A percentile compares a stretch with the other conserved stretches of the same genome.
These are phyloP conservation scores for Polytrichum commune DNA, from an alignment of 225 moss, liverwort and hornwort species.

Conservation along the genomic window DNA sequence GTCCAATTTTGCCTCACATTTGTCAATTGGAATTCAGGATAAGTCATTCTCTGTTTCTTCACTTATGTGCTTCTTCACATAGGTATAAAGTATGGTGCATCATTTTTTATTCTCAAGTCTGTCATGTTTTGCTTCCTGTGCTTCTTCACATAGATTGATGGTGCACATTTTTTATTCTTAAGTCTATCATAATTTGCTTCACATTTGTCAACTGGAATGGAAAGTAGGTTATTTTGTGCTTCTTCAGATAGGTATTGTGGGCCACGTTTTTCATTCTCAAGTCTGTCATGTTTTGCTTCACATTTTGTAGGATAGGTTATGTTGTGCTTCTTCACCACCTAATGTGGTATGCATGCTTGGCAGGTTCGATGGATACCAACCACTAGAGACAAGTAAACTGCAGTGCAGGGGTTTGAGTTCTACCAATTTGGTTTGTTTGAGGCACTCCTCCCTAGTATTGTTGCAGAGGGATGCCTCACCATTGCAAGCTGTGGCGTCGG, in stretches of 20 bases:
- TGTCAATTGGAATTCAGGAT: neutral
- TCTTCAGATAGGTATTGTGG: neutral
- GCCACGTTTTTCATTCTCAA: neutral
- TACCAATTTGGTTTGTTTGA: slow-evolving; percentile 19
- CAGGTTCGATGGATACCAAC: slow-evolving; percentile 40
- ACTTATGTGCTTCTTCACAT: neutral
- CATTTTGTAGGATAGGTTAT: neutral
- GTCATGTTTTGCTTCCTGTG: neutral
- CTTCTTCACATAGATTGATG: neutral
- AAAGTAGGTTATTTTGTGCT: neutral
- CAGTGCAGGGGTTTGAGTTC: slow-evolving; percentile 11
- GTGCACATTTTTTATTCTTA: no score
- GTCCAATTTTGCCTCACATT: neutral
- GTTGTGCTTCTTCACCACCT: neutral
- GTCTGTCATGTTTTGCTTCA: neutral
- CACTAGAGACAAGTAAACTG: slow-evolving; percentile 17
- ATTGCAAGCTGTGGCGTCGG: slow-evolving; percentile 26
- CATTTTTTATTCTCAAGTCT: neutral
- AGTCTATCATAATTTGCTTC: no score
- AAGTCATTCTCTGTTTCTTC: neutral
- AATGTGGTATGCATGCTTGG: neutral
- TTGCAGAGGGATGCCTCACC: slow-evolving; percentile 15
- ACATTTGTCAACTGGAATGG: no score
- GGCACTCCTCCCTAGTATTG: slow-evolving; percentile 10
- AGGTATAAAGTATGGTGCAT: slow-evolving; percentile 5